A percentile compares a stretch with the other conserved stretches of the same genome.
Evolutionary conservation across 2,329 filamentous ascomycete genomes (phyloP).

Genomic region (Drechslerella dactyloides): DNA sequence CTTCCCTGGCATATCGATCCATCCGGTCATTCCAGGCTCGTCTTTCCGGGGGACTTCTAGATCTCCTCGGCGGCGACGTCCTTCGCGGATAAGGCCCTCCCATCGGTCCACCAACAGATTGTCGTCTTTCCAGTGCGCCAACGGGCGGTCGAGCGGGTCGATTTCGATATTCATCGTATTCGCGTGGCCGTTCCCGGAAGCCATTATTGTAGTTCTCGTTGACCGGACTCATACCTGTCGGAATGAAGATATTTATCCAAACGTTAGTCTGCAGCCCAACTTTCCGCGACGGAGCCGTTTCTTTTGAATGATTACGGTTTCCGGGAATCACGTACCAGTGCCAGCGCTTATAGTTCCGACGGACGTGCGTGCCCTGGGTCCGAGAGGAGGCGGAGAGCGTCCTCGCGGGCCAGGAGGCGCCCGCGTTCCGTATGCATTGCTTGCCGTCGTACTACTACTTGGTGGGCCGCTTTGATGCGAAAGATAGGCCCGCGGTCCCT

Average conservation of each 20-base stretch:
- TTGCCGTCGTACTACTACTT: constrained; percentile 18
- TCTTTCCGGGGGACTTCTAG: constrained; percentile 44
- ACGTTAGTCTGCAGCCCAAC: background rate
- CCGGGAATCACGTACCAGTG: constrained; percentile 25
- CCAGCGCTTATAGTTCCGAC: constrained; percentile 43
- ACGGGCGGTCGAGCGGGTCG: constrained; percentile 18
- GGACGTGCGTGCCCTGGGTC: constrained; percentile 27
- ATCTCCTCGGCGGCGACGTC: constrained; percentile 37
- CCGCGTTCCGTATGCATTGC: constrained; percentile 27
- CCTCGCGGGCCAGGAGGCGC: constrained; percentile 32
- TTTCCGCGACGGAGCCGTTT: background rate
- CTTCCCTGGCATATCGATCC: constrained; percentile 34
- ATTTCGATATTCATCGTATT: constrained; percentile 39
- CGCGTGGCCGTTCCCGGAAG: constrained; percentile 39
- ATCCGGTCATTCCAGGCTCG: constrained; percentile 36
- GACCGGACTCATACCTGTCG: constrained; percentile 40
- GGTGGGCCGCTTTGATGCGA: constrained; percentile 40
- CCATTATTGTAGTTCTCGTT: constrained; percentile 34
- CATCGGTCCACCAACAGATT: constrained; percentile 42
- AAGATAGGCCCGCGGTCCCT: constrained; percentile 44
- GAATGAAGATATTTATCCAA: background rate
- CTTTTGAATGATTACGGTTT: background rate
- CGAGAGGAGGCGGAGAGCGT: constrained; percentile 39
- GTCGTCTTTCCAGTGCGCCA: constrained; percentile 26
- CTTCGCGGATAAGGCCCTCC: constrained; percentile 30